Base-by-base conservation (phyloP, 345 rosid genomes). In the Cardamine occulta region DNA sequence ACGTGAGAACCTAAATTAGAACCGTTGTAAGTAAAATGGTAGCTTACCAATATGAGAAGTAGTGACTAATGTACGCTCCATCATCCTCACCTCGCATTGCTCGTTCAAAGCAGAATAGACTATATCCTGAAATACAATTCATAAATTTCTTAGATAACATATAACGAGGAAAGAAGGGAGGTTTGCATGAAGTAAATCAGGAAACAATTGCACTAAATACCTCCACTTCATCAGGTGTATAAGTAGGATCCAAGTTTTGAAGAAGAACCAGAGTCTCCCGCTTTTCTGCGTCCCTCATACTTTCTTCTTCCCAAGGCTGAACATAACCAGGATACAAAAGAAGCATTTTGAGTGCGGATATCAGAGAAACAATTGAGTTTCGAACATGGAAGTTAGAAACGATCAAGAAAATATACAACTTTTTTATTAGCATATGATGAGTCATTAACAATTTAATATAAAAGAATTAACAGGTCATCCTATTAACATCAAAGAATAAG, bases 241-340 rank as follows among this genome's bases (percentile, higher is more conserved):
- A 91, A 48, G 85, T 68, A 58, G 93, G 93, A 81, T 83, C 91
- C 87, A 94, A 75, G 82, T 91, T 91, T 65, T 64, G 90, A 67
- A 91, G 91, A 55, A 91, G 70, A 71, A 94, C 88, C 70, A 91
- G 85, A 31, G 48, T 88, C 60, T 82, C 91, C 57, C 74, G 62
- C 72, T 78, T 83, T 59, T 81, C 79, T 8, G 91, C 96, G 45
- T 51, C 73, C 44, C 62, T 78, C 81, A 93, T 78, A 57, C 84
- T 84, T 65, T 88, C 88, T 74, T 88, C 90, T 76, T 88, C 88
- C 94, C 93, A 94, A 68, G 91, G 82, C 98, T 93, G 81, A 31
- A 31, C 67, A 77, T 62, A 35, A 26, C 44, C 32, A 63, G 65
- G 26, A 32, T 32, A 32, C 10, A n/a, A 45, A 54, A 14, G 9